These are phyloP conservation scores for Moesziomyces globuligerus DNA, from an alignment of 1,284 basidiomycete species.

Conservation along the genomic window DNA sequence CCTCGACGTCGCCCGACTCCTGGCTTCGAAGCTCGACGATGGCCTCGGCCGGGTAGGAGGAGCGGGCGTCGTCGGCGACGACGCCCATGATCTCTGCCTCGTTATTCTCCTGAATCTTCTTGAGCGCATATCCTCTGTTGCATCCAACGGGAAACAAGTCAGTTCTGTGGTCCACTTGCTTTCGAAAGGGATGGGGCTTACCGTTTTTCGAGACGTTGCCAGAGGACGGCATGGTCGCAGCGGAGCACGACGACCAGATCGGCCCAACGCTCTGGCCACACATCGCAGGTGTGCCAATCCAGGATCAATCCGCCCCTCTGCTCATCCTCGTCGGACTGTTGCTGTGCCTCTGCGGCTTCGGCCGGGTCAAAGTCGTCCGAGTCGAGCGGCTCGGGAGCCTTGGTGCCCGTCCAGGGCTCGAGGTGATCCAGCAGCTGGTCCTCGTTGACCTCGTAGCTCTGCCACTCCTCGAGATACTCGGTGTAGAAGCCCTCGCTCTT, in stretches of 20 bases:
- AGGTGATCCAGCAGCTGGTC: slow-evolving; percentile 71
- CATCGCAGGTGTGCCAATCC: slow-evolving; percentile 96
- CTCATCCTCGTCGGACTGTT: slow-evolving; percentile 41
- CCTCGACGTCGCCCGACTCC: slow-evolving; percentile 81
- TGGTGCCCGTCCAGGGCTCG: slow-evolving; percentile 54
- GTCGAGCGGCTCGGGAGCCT: slow-evolving; percentile 58
- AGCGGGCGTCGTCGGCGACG: slow-evolving; percentile 85
- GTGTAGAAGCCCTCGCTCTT: slow-evolving; percentile 85
- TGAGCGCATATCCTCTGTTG: slow-evolving; percentile 81
- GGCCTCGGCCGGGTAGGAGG: slow-evolving; percentile 84
- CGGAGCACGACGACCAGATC: slow-evolving; percentile 95
- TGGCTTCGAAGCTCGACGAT: slow-evolving; percentile 87
- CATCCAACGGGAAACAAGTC: neutral
- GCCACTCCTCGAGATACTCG: slow-evolving; percentile 92
- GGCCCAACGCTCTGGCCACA: slow-evolving; percentile 95
- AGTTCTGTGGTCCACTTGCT: no score
- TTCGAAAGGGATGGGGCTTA: slow-evolving; percentile 68
- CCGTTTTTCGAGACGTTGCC: slow-evolving; percentile 93
- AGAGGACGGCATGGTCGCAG: slow-evolving; percentile 88
- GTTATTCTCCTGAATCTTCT: slow-evolving; percentile 98
- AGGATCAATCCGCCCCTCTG: slow-evolving; percentile 78
- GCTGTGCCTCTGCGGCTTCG: slow-evolving; percentile 16
- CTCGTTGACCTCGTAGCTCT: slow-evolving; percentile 92
- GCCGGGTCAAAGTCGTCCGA: slow-evolving; percentile 26
- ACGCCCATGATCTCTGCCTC: slow-evolving; percentile 98